These are phyloP conservation scores for Simplicillium sp. DNA, from an alignment of 2,329 filamentous ascomycete species.

Conservation along the genomic window DNA sequence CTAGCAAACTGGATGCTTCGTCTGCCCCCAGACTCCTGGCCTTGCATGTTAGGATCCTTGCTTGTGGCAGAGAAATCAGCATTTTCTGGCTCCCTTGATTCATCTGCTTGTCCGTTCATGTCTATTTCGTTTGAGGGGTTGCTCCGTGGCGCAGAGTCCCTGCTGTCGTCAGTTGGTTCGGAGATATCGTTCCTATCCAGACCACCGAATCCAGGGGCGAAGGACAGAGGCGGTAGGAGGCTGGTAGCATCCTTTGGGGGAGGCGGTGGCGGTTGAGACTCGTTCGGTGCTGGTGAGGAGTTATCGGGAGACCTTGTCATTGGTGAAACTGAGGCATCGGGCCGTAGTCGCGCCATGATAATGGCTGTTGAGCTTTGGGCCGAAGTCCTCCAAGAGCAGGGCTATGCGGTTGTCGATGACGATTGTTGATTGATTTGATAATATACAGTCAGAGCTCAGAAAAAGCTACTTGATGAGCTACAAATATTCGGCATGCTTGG, in stretches of 20 bases:
- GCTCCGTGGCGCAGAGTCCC: too few relatives aligned
- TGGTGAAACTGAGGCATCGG: conserved; percentile 16
- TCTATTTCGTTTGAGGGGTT: too few relatives aligned
- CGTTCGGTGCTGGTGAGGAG: neutral
- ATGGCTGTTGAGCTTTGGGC: too few relatives aligned
- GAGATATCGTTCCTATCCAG: conserved; percentile 13
- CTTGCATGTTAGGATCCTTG: neutral
- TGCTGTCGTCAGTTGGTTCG: too few relatives aligned
- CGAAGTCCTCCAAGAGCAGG: too few relatives aligned
- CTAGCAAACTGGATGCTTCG: conserved; percentile 71
- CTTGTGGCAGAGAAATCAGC: conserved; percentile 16
- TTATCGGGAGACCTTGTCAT: conserved; percentile 10
- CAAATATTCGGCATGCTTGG: too few relatives aligned
- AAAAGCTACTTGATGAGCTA: too few relatives aligned
- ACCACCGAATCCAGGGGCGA: conserved; percentile 24
- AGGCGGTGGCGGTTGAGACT: conserved; percentile 3
- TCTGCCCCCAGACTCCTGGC: neutral
- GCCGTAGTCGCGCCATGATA: neutral
- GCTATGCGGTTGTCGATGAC: too few relatives aligned
- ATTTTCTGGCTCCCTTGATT: neutral
- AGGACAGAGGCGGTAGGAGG: conserved; percentile 11
- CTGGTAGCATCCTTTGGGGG: conserved; percentile 11
- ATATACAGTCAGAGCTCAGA: too few relatives aligned
- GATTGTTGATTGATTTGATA: too few relatives aligned
- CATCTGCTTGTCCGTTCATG: neutral